Conservation (phyloP, 257 asterid genomes). For the Solanum chiquidenum region DNA sequence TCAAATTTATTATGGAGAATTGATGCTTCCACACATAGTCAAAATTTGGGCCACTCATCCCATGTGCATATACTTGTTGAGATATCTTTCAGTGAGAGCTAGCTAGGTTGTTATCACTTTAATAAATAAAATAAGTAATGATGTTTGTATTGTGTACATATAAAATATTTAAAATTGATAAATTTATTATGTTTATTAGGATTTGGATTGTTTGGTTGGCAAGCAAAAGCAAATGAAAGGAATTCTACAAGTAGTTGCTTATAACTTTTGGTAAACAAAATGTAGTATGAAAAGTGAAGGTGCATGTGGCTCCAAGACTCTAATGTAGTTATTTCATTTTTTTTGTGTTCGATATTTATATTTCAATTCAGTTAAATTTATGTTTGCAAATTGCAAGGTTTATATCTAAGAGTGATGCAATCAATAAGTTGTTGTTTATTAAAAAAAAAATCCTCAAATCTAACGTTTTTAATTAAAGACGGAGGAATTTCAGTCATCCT, state of each 20-base stretch:
- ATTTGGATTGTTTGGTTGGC: not conserved
- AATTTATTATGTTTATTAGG: not conserved
- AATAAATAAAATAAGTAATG: constrained; percentile 2
- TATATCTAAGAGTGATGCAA: too few relatives aligned
- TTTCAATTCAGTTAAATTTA: not conserved
- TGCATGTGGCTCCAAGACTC: not conserved
- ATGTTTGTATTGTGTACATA: not conserved
- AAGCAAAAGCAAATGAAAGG: not conserved
- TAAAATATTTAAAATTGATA: not conserved
- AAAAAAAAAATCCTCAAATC: fast-evolving
- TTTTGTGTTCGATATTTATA: not conserved
- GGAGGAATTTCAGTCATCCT: fast-evolving
- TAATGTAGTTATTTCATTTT: not conserved
- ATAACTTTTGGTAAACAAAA: not conserved
- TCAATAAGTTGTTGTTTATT: not conserved
- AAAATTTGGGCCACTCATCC: constrained; percentile 7
- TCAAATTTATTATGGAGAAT: not conserved
- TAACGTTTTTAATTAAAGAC: not conserved
- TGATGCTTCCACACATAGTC: not conserved
- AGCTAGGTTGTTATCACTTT: constrained; percentile 13
- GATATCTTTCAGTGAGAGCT: constrained; percentile 7
- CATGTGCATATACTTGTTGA: constrained; percentile 31
- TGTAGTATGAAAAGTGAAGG: not conserved
- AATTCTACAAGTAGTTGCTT: not conserved
- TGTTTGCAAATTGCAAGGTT: fast-evolving